Percentiles rank a stretch among this genome's conserved stretches.
These are phyloP conservation scores for Plasmodium knowlesi DNA, from an alignment of 169 alveolate genomes.

Conservation along the genomic window DNA sequence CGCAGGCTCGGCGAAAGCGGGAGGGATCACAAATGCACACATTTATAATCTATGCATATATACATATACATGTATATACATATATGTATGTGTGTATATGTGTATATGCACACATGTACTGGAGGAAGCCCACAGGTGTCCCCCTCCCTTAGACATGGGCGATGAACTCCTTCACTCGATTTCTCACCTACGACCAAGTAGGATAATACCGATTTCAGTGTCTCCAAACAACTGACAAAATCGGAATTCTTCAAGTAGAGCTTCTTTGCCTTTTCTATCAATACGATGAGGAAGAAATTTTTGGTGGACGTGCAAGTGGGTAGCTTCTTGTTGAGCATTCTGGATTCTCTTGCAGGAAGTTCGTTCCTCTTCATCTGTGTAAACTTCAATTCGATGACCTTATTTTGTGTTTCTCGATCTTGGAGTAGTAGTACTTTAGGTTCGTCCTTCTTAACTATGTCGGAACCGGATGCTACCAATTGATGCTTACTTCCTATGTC, in stretches of 20 bases:
- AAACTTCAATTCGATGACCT: slow-evolving; percentile 60
- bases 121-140: neutral
- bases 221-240: slow-evolving; percentile 42
- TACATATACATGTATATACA: no score
- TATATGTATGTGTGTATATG: neutral
- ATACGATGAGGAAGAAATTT: slow-evolving; percentile 47
- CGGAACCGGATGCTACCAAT: neutral
- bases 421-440: neutral
- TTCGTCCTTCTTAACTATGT: neutral
- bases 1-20: neutral
- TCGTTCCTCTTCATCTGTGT: slow-evolving; percentile 52
- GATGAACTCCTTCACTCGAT: neutral
- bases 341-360: slow-evolving; percentile 68
- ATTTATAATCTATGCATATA: no score
- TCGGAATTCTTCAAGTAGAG: slow-evolving; percentile 50
- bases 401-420: neutral
- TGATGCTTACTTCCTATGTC: neutral
- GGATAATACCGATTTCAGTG: slow-evolving; percentile 16
- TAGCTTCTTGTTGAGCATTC: slow-evolving; percentile 31
- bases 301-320: slow-evolving; percentile 51
- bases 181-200: slow-evolving; percentile 9
- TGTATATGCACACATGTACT: neutral
- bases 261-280: slow-evolving; percentile 70
- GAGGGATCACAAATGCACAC: neutral
- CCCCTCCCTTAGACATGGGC: neutral